These are phyloP conservation scores for Fragilariopsis cylindrus DNA, from an alignment of 108 stramenopile genomes.

Conservation along the genomic window DNA sequence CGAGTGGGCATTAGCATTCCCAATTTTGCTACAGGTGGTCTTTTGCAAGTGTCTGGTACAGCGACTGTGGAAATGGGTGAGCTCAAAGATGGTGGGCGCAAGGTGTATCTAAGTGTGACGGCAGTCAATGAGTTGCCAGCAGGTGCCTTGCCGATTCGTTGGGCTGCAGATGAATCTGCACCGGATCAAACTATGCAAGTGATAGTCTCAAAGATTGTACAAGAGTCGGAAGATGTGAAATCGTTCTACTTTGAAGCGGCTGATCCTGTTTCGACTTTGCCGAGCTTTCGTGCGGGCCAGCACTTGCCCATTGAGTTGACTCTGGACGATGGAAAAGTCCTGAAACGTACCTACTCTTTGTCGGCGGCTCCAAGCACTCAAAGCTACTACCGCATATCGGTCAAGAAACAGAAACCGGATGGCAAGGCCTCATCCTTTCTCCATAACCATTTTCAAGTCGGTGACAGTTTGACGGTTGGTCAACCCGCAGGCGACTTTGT, in stretches of 20 bases:
- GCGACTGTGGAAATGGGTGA: constrained; percentile 13
- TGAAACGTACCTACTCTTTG: no score
- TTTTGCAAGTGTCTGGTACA: constrained; percentile 33
- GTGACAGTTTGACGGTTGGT: constrained; percentile 2
- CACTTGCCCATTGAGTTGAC: constrained; percentile 34
- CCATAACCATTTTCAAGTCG: no score
- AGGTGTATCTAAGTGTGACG: constrained; percentile 23
- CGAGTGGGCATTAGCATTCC: constrained; percentile 37
- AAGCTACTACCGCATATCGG: no score
- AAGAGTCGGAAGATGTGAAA: constrained; percentile 28
- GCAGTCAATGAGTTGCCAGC: constrained; percentile 20
- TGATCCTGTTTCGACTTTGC: not conserved
- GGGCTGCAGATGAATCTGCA: constrained; percentile 1
- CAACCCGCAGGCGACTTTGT: constrained; percentile 42
- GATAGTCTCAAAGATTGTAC: not conserved
- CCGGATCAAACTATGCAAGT: constrained; percentile 10
- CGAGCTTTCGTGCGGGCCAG: constrained; percentile 33
- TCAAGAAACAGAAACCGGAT: no score
- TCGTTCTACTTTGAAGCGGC: constrained; percentile 27
- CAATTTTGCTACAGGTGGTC: constrained; percentile 28
- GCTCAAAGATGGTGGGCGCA: not conserved
- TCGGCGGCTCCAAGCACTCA: no score
- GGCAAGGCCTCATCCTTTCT: no score
- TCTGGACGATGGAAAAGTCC: no score
- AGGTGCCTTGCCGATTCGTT: constrained; percentile 30